phyloP scores from a whole-genome alignment of 768 basidiomycete genomes.

The Russula griseocarnosa region DNA sequence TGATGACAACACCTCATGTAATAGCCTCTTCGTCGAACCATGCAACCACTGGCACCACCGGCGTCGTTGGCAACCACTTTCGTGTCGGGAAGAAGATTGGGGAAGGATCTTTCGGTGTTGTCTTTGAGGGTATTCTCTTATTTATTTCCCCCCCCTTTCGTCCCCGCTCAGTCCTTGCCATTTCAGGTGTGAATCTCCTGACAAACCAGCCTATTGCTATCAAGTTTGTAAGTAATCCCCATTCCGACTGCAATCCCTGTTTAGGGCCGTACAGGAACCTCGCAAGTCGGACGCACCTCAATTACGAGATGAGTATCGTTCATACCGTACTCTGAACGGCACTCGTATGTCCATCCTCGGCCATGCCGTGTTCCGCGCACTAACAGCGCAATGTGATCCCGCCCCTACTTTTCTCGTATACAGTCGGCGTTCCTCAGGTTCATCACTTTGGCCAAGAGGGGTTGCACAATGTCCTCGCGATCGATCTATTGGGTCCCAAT shows the following conservation, averaged over 20 bases:
- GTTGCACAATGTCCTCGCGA: conserved; percentile 91
- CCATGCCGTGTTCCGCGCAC: conserved; percentile 7
- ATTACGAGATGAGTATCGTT: conserved; percentile 93
- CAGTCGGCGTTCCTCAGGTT: conserved; percentile 96
- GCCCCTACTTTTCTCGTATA: background rate
- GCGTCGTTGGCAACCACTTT: conserved; percentile 75
- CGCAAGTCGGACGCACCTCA: conserved; percentile 98
- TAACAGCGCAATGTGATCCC: conserved; percentile 3
- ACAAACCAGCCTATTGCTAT: conserved; percentile 89
- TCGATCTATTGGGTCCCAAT: conserved; percentile 95
- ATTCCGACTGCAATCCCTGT: conserved; percentile 1
- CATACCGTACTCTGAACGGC: conserved; percentile 90
- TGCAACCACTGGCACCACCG: conserved; percentile 58
- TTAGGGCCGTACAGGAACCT: conserved; percentile 59
- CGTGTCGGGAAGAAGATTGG: conserved; percentile 98
- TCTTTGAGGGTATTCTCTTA: conserved; percentile 76
- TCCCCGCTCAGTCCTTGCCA: conserved; percentile 11
- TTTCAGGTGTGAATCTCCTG: conserved; percentile 75
- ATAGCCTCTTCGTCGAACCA: conserved; percentile 72
- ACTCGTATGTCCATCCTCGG: conserved; percentile 56
- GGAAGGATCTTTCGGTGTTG: conserved; percentile 97
- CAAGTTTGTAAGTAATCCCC: conserved; percentile 74
- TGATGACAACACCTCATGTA: conserved; percentile 80
- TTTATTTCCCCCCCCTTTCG: background rate
- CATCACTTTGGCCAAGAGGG: conserved; percentile 99